Percentiles rank a stretch among this genome's conserved stretches.
These are phyloP conservation scores for Coemansia sp. DNA, from an alignment of 192 early-diverging fungal species.

Conservation along the genomic window DNA sequence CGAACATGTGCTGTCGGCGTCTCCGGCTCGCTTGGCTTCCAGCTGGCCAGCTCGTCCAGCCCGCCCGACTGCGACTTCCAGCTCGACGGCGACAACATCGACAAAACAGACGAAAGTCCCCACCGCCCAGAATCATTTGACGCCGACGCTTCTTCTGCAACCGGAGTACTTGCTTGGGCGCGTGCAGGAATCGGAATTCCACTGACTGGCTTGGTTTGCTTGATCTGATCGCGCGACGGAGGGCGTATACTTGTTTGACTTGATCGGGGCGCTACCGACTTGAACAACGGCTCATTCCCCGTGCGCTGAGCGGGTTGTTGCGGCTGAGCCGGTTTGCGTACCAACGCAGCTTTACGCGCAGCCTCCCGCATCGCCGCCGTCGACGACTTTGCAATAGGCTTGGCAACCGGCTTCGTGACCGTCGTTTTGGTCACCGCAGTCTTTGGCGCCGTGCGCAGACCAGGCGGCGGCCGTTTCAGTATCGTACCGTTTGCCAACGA, in stretches of 20 bases:
- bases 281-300: slow-evolving; percentile 33
- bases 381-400: slow-evolving; percentile 21
- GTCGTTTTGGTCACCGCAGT: not conserved
- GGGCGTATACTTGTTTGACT: slow-evolving; percentile 14
- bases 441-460: slow-evolving; percentile 2
- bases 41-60: slow-evolving; percentile 8
- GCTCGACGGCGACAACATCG: slow-evolving; percentile 50
- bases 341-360: slow-evolving; percentile 22
- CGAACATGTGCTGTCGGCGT: slow-evolving; percentile 12
- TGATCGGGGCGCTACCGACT: slow-evolving; percentile 19
- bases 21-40: slow-evolving; percentile 4
- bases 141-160: not conserved
- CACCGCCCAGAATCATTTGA: slow-evolving; percentile 32
- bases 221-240: slow-evolving; percentile 17
- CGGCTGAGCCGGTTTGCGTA: slow-evolving; percentile 9
- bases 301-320: slow-evolving; percentile 7
- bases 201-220: not conserved
- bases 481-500: not conserved
- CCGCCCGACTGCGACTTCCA: slow-evolving; percentile 34
- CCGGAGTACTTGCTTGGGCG: not conserved
- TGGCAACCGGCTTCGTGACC: no score
- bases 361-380: slow-evolving; percentile 50
- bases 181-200: slow-evolving; percentile 22
- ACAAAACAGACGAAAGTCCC: slow-evolving; percentile 41
- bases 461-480: slow-evolving; percentile 4